Base-by-base conservation (phyloP, 257 asterid species). In the Jacaranda mimosifolia region DNA sequence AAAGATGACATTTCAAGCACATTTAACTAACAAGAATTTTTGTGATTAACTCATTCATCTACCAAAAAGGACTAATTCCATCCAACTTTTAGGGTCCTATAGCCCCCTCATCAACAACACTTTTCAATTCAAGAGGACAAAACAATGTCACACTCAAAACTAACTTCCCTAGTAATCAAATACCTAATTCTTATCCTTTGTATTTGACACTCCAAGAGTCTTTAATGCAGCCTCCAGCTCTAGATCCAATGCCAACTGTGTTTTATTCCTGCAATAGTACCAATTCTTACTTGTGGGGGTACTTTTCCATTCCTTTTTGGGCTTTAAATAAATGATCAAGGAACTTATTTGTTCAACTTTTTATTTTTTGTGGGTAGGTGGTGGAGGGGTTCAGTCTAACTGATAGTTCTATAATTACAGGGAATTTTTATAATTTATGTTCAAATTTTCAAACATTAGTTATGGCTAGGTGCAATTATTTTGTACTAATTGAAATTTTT, bases 221-320 rank as follows among this genome's bases (percentile, higher is more conserved):
- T 10, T 81, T 43, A 82, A 77, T 77, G 81, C 77, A 59, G 15
- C 56, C 55, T 56, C 76, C 57, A 58, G 77, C 80, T 74, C 80
- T 78, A 78, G 78, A 82, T 78, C 86, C 86, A 78, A 78, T 74
- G 75, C 53, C 77, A 75, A 78, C 67, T 67, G 68, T 82, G 79
- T 77, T 82, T 60, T 59, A 42, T 72, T 77, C 62, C 66, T 73
- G 36, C 52, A 68, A 66, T 65, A 55, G 18, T 70, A 17, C 17
- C 48, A 26, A 43, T 51, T 59, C 52, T 80, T 7, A 36, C 58
- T 19, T 32, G 49, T 53, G 74, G 65, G 32, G 65, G 35, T 38
- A 43, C 21, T 32, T 63, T 56, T 36, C 11, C 19, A 58, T 70
- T 57, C 55, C 21, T 35, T 64, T 35, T 14, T 26, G 18, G 21